A percentile compares a stretch with the other conserved stretches of the same genome.
phyloP scores from a whole-genome alignment of 495 filamentous ascomycete species.

The Lophiostoma macrostomum region DNA sequence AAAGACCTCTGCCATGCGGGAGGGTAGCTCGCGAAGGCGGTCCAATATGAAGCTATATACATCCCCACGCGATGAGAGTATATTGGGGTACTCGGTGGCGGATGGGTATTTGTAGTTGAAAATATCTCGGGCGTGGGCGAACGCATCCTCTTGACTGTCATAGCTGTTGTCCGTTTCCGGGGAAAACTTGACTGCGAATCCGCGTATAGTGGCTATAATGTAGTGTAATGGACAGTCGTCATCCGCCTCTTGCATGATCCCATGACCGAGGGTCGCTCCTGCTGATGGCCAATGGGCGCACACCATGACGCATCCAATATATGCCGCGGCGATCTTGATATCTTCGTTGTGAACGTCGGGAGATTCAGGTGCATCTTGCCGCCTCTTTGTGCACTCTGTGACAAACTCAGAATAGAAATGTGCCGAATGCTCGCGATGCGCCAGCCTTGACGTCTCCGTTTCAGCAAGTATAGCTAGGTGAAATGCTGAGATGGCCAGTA shows the following conservation, averaged over 20 bases:
- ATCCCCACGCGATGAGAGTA: neutral
- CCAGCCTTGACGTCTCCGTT: constrained; percentile 4
- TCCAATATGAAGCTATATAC: constrained; percentile 8
- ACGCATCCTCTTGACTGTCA: neutral
- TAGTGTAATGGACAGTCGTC: neutral
- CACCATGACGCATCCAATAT: constrained; percentile 25
- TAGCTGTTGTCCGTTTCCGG: neutral
- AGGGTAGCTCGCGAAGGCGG: constrained; percentile 31
- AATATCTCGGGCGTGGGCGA: neutral
- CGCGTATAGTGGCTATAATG: neutral
- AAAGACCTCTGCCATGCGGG: constrained; percentile 32
- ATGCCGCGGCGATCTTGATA: constrained; percentile 14
- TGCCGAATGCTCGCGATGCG: constrained; percentile 1
- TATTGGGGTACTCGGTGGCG: neutral
- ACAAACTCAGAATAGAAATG: neutral
- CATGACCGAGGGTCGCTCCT: neutral
- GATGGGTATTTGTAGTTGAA: neutral
- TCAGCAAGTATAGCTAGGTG: constrained; percentile 30
- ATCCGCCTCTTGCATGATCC: neutral
- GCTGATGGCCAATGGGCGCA: constrained; percentile 24
- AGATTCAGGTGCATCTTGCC: neutral
- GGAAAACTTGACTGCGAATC: neutral
- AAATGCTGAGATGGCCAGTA: constrained; percentile 38
- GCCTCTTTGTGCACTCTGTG: neutral
- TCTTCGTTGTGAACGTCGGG: constrained; percentile 4